A percentile compares a stretch with the other conserved stretches of the same genome.
Evolutionary conservation across 129 eudicot genomes (phyloP).

Genomic region (Artemisia tridentata): DNA sequence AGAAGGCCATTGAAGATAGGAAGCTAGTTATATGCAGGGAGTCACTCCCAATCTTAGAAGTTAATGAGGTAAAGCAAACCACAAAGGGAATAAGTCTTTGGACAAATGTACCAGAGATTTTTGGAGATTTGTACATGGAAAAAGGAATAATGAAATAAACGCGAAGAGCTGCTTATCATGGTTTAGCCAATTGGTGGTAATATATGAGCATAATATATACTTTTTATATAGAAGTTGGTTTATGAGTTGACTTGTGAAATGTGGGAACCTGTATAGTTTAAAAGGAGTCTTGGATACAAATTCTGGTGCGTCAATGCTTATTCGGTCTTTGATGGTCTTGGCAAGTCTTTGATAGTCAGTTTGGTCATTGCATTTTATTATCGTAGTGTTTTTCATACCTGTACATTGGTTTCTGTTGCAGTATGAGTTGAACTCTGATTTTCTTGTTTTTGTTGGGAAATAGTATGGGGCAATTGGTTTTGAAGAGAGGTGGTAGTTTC

Average conservation of each 20-base stretch:
- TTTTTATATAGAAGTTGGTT: conserved; percentile 11
- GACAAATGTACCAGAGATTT: conserved; percentile 15
- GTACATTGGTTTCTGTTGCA: conserved; percentile 19
- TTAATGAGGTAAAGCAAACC: neutral
- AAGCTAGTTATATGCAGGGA: conserved; percentile 50
- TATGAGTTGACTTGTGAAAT: conserved; percentile 10
- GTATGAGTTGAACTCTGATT: conserved; percentile 1
- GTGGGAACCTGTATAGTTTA: conserved; percentile 28
- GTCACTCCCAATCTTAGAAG: conserved; percentile 37
- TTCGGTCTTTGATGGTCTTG: conserved; percentile 17
- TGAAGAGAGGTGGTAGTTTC: too few species aligned
- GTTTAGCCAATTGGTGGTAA: conserved; percentile 17
- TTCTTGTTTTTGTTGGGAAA: neutral
- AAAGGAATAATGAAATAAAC: conserved; percentile 22
- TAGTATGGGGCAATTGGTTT: too few species aligned
- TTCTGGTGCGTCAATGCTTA: conserved; percentile 8
- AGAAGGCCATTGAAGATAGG: conserved; percentile 58
- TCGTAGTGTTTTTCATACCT: conserved; percentile 19
- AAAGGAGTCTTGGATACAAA: conserved; percentile 19
- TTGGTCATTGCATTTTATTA: conserved; percentile 15
- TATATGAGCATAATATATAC: conserved; percentile 19
- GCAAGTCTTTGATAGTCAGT: conserved; percentile 22
- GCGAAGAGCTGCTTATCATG: conserved; percentile 11
- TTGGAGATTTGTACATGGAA: conserved; percentile 27
- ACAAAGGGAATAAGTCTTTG: conserved; percentile 6